Evolutionary conservation across 805 yeast genomes (phyloP).

Genomic region (Hanseniaspora meyeri): DNA sequence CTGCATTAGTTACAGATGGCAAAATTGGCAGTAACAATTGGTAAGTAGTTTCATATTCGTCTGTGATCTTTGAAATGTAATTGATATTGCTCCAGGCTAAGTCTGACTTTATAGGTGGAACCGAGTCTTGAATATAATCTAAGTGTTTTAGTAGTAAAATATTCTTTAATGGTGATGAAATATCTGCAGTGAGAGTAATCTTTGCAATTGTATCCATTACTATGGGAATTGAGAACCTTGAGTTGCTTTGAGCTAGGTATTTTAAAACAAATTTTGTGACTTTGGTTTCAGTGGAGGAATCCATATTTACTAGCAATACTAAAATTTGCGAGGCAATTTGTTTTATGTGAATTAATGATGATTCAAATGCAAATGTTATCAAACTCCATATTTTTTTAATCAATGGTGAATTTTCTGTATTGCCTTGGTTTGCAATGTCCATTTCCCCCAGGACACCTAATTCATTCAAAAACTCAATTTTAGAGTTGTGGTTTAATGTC

Average conservation of each 20-base stretch:
- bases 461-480: not conserved
- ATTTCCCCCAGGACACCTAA: not conserved
- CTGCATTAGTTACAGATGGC: slow-evolving; percentile 53
- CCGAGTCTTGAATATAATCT: slow-evolving; percentile 4
- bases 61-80: slow-evolving; percentile 36
- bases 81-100: slow-evolving; percentile 30
- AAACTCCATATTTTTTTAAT: slow-evolving; percentile 1
- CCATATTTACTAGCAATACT: not conserved
- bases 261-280: not conserved
- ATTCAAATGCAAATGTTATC: slow-evolving; percentile 1
- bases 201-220: slow-evolving; percentile 8
- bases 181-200: not conserved
- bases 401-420: not conserved
- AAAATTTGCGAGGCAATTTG: slow-evolving; percentile 5
- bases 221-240: not conserved
- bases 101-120: slow-evolving; percentile 5
- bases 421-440: not conserved
- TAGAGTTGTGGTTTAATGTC: not conserved
- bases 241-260: not conserved
- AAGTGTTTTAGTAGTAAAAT: slow-evolving; percentile 14
- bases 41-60: slow-evolving; percentile 56
- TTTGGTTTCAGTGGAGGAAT: not conserved
- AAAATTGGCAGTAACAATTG: slow-evolving; percentile 68
- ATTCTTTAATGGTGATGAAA: slow-evolving; percentile 1
- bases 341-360: slow-evolving; percentile 5